A percentile compares a stretch with the other conserved stretches of the same genome.
Evolutionary conservation across 2,329 filamentous ascomycete genomes (phyloP).

Genomic region (Magnaporthiopsis incrustans): DNA sequence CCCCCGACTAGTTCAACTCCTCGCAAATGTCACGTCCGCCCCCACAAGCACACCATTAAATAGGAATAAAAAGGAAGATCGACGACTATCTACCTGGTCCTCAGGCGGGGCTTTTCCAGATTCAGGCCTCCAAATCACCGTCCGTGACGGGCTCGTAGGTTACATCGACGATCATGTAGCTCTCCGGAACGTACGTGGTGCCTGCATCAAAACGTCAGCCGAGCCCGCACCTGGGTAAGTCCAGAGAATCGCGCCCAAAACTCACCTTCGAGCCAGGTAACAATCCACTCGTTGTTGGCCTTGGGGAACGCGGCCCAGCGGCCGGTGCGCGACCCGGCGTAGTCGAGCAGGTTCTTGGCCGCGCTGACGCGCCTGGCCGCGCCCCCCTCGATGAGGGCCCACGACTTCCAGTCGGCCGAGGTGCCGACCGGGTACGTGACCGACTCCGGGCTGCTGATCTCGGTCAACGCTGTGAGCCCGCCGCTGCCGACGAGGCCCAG

Average conservation of each 20-base stretch:
- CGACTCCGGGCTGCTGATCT: conserved; percentile 24
- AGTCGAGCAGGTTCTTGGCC: background rate
- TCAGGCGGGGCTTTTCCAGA: background rate
- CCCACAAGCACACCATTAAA: too few relatives aligned
- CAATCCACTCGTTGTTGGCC: background rate
- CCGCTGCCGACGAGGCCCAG: conserved; percentile 28
- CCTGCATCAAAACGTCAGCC: background rate
- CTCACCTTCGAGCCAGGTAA: conserved; percentile 6
- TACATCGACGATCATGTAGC: conserved; percentile 1
- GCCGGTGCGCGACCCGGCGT: background rate
- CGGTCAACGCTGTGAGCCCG: conserved; percentile 23
- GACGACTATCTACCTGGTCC: too few relatives aligned
- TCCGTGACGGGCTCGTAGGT: background rate
- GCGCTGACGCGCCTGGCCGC: conserved; percentile 5
- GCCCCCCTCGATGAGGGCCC: conserved; percentile 18
- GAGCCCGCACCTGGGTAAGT: too few relatives aligned
- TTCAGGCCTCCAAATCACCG: background rate
- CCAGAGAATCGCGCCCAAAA: background rate
- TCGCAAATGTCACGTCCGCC: background rate
- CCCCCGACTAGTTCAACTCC: background rate
- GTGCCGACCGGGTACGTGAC: conserved; percentile 17
- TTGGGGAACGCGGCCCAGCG: conserved; percentile 4
- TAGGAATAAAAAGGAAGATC: too few relatives aligned
- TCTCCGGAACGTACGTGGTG: background rate
- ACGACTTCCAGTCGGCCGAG: conserved; percentile 26